Conservation (phyloP, 164 flowering plant species). For the Tetrastigma voinierianum region DNA sequence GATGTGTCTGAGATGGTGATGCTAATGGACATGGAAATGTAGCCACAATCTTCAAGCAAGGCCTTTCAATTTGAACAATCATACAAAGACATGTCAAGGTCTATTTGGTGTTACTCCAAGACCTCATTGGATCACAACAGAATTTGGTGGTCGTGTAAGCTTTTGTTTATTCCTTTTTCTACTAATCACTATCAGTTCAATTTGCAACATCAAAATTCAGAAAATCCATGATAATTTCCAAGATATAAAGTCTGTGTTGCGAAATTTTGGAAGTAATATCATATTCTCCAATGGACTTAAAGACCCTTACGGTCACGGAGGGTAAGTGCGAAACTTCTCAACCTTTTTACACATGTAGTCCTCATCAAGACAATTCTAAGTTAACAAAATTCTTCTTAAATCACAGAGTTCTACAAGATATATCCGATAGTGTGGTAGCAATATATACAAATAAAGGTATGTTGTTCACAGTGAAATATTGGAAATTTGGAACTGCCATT, state of each 20-base stretch:
- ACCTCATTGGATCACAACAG: not conserved
- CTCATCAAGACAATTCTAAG: too few relatives aligned
- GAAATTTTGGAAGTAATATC: slow-evolving; percentile 15
- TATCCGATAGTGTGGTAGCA: not conserved
- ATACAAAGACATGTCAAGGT: not conserved
- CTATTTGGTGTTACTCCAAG: slow-evolving; percentile 7
- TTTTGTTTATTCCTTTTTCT: not conserved
- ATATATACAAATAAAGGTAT: not conserved
- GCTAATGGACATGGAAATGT: not conserved
- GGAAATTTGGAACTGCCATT: too few relatives aligned
- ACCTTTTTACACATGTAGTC: not conserved
- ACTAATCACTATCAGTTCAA: too few relatives aligned
- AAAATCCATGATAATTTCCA: not conserved
- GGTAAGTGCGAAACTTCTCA: slow-evolving; percentile 2
- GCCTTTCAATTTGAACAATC: slow-evolving; percentile 7
- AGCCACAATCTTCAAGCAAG: slow-evolving; percentile 3
- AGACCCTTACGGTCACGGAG: slow-evolving; percentile 16
- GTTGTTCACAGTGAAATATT: not conserved
- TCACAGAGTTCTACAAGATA: slow-evolving; percentile 1
- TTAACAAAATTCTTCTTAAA: not conserved
- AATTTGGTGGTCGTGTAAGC: slow-evolving; percentile 17
- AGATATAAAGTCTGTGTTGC: slow-evolving; percentile 8
- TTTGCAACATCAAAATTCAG: too few relatives aligned
- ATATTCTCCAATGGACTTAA: slow-evolving; percentile 17
- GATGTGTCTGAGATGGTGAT: slow-evolving; percentile 5